Base-by-base conservation (phyloP, 2,329 filamentous ascomycete species). In the Ophiostoma sp. region DNA sequence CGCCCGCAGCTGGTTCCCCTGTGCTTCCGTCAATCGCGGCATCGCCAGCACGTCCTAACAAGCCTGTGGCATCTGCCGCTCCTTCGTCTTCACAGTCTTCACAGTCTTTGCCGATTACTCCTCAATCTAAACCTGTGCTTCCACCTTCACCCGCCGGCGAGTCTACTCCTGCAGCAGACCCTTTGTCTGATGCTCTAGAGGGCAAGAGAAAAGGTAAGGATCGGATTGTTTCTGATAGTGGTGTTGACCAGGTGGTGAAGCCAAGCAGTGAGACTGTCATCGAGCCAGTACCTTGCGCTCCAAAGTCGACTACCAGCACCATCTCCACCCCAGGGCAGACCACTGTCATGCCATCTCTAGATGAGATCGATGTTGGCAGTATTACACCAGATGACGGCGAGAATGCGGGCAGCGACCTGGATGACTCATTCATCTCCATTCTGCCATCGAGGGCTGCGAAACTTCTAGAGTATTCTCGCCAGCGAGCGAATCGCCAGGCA, bases 361-460 rank as follows among this genome's bases (percentile, higher is more conserved):
- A 8, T 36, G 64, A 39, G 31, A 20, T 71, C 27, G 70, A 72
- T 33, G 11, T 57, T n/a, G 69, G 67, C 15, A 39, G 62, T n/a
- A 69, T 71, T 3, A 68, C 69, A 27, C 67, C 68, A 1, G 69
- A 67, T 13, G 71, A 72, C 5, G 36, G 35, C 33, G 27, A 35
- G 4, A 65, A 65, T 35, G 62, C 8, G 17, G 41, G 39, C 11
- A 39, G 31, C 33, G 69, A 68, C 27, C 17, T 44, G 6, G 69
- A 62, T 69, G 69, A 69, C 67, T 70, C 71, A 65, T 70, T 65
- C n/a, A 27, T 36, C 17, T 44, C 44, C 10, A 44, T 44, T 23
- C 44, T 71, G 11, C 67, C 65, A 0, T 69, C 71, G 13, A 52
- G 54, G 11, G 23, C 64, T 11, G 66, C 69, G 44, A 72, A 69